These are phyloP conservation scores for Phialophora verrucosa DNA, from an alignment of 2,329 filamentous ascomycete genomes.

Conservation along the genomic window DNA sequence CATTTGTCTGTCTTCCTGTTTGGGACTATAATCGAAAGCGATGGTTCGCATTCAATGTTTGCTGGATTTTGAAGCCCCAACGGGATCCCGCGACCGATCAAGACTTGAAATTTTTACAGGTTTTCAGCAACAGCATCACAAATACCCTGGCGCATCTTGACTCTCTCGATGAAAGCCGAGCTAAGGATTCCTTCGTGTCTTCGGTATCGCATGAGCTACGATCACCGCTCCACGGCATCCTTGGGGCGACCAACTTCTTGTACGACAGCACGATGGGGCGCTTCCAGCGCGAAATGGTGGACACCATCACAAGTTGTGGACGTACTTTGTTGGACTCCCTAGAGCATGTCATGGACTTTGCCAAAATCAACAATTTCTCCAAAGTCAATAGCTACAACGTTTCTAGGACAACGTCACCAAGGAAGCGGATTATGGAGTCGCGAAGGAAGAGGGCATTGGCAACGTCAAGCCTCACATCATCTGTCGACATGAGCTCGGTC, in stretches of 20 bases:
- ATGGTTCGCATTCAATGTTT: slow-evolving; percentile 43
- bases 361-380: slow-evolving; percentile 53
- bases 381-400: slow-evolving; percentile 11
- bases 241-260: slow-evolving; percentile 45
- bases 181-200: slow-evolving; percentile 45
- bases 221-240: slow-evolving; percentile 46
- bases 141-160: slow-evolving; percentile 28
- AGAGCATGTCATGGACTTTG: slow-evolving; percentile 50
- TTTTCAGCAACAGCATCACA: slow-evolving; percentile 51
- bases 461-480: slow-evolving; percentile 8
- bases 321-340: slow-evolving; percentile 52
- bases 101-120: slow-evolving; percentile 42
- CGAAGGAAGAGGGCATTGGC: slow-evolving; percentile 5
- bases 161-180: slow-evolving; percentile 43
- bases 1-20: slow-evolving; percentile 42
- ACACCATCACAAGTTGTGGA: slow-evolving; percentile 49
- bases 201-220: slow-evolving; percentile 47
- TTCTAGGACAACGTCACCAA: neutral
- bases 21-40: slow-evolving; percentile 44
- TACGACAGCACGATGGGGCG: slow-evolving; percentile 42
- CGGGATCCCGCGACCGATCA: slow-evolving; percentile 41
- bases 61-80: slow-evolving; percentile 42
- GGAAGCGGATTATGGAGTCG: neutral
- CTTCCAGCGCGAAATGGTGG: slow-evolving; percentile 43
- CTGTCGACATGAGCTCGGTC: slow-evolving; percentile 52